phyloP scores from a whole-genome alignment of 139 green algal species.

The Chlamydomonas incerta region DNA sequence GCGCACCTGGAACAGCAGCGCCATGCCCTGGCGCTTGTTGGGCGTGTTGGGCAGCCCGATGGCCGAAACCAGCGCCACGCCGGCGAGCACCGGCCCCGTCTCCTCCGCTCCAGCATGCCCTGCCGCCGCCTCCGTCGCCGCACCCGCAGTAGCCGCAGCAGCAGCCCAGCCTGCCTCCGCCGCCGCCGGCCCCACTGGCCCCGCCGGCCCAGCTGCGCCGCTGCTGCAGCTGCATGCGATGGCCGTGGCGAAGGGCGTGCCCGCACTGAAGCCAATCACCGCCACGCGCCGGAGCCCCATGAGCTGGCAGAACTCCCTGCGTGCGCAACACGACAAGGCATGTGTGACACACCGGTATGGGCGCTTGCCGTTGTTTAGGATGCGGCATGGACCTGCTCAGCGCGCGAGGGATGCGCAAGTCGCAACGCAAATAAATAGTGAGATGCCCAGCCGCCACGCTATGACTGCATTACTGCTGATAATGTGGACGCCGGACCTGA shows the following conservation, averaged over 20 bases:
- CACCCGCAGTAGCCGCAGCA: too few species aligned
- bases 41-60: slow-evolving; percentile 20
- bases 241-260: slow-evolving; percentile 21
- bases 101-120: background rate
- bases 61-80: slow-evolving; percentile 19
- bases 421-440: too few species aligned
- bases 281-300: slow-evolving; percentile 1
- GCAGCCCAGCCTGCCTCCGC: too few species aligned
- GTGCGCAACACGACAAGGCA: too few species aligned
- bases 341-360: too few species aligned
- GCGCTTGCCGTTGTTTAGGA: too few species aligned
- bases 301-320: slow-evolving; percentile 25
- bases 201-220: background rate
- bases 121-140: too few species aligned
- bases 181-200: too few species aligned
- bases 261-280: slow-evolving; percentile 30
- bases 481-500: background rate
- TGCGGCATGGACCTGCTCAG: too few species aligned
- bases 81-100: background rate
- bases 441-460: too few species aligned
- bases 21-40: slow-evolving; percentile 17
- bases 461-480: background rate
- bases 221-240: background rate
- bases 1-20: slow-evolving; percentile 17
- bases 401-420: too few species aligned